Base-by-base conservation (phyloP, 805 yeast genomes). In the Starmerella tilneyi region DNA sequence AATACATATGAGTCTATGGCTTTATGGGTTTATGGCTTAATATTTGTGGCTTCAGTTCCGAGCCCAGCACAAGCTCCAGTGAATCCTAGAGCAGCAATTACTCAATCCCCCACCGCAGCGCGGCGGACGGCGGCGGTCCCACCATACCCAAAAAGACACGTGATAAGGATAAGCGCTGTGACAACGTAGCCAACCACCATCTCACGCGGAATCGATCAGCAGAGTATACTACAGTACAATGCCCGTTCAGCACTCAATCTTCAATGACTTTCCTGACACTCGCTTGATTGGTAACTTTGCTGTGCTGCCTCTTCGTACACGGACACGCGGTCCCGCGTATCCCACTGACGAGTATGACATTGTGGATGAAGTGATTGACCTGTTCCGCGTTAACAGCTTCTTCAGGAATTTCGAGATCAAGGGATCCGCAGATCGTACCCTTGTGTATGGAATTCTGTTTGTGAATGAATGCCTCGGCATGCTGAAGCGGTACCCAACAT, bases 371-470 rank as follows among this genome's bases (percentile, higher is more conserved):
- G 73, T 79, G 22, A 67, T 92, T 44, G 97, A 92, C 64, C 71
- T 92, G 45, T 92, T 92, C 66, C 73, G 98, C 54, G 96, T 96
- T 56, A 92, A 92, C 64, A 83, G 96, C 11, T 89, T 92, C 66
- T 92, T 92, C 75, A 82, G 84, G 62, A 92, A 92, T 70, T 92
- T 92, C 63, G 98, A 92, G 67, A 88, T 92, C 68, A 85, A 85
- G 63, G 95, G 96, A 11, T 83, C 94, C 19, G 81, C 96, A 3
- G 99, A 92, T 63, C 74, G 99, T 54, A 74, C 89, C 9, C 70
- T 92, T 48, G 88, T 94, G 56, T 92, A 92, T 63, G 99, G 98
- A 17, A 92, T 92, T 44, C 68, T 92, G 48, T 92, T 76, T 62
- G 77, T 84, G 28, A 83, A 94, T 41, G 94, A 85, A 59, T 84